Conservation (phyloP, 2,329 filamentous ascomycete genomes). For the Sodiomyces alkalinus region DNA sequence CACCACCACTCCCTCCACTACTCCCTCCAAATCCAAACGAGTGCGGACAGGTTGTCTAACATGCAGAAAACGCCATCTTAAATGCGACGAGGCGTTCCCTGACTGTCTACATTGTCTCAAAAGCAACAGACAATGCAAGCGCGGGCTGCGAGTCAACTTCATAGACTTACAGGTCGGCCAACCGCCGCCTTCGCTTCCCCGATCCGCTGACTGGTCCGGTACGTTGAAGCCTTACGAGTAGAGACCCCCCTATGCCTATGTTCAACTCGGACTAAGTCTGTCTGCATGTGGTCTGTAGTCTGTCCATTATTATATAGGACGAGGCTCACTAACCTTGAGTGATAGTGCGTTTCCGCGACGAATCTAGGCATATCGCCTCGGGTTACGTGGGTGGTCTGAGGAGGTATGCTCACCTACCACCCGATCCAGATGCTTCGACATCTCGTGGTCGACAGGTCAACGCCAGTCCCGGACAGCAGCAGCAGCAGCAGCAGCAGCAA, state of each 20-base stretch:
- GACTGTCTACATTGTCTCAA: slow-evolving; percentile 70
- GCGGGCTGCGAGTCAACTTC: slow-evolving; percentile 79
- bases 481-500: slow-evolving; percentile 7
- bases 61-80: slow-evolving; percentile 76
- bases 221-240: slow-evolving; percentile 12
- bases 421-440: slow-evolving; percentile 10
- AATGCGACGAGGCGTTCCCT: slow-evolving; percentile 64
- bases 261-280: too few relatives aligned
- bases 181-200: slow-evolving; percentile 43
- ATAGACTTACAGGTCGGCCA: slow-evolving; percentile 66
- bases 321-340: too few relatives aligned
- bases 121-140: slow-evolving; percentile 71
- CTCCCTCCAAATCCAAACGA: slow-evolving; percentile 54
- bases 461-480: slow-evolving; percentile 12
- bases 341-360: slow-evolving; percentile 75
- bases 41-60: slow-evolving; percentile 85
- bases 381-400: slow-evolving; percentile 71
- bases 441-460: slow-evolving; percentile 12
- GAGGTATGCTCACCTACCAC: slow-evolving; percentile 47
- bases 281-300: too few relatives aligned
- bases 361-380: slow-evolving; percentile 78
- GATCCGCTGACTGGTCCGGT: slow-evolving; percentile 51
- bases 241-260: slow-evolving; percentile 1
- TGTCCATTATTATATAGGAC: too few relatives aligned
- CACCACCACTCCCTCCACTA: too few relatives aligned